Evolutionary conservation across 1,139 yeast species (phyloP).

Genomic region (Taiozyma onychis): DNA sequence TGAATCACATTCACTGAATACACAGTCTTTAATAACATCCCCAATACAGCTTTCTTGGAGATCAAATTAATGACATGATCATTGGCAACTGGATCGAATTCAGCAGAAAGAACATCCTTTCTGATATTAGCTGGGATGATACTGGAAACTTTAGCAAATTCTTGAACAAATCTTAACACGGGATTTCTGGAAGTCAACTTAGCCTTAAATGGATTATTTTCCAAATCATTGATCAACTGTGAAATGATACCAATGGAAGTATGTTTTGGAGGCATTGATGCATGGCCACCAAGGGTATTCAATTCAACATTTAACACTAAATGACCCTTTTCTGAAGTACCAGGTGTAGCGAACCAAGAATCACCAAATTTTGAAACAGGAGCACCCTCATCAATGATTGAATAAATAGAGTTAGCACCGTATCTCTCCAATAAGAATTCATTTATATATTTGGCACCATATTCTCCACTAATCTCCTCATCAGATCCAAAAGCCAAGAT

Average conservation of each 20-base stretch:
- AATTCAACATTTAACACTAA: conserved; percentile 43
- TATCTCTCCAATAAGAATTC: conserved; percentile 40
- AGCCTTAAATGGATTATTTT: conserved; percentile 43
- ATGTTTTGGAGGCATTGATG: conserved; percentile 67
- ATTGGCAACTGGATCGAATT: conserved; percentile 35
- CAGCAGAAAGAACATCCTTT: conserved; percentile 35
- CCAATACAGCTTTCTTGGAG: conserved; percentile 8
- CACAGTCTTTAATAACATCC: conserved; percentile 39
- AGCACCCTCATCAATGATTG: conserved; percentile 58
- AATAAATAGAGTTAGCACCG: conserved; percentile 51
- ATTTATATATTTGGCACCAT: conserved; percentile 49
- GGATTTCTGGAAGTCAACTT: conserved; percentile 42
- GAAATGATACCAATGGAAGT: conserved; percentile 70
- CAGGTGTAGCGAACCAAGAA: conserved; percentile 48
- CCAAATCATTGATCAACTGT: conserved; percentile 44
- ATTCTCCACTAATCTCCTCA: conserved; percentile 55
- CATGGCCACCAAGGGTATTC: conserved; percentile 65
- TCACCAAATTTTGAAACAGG: conserved; percentile 35
- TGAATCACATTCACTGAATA: conserved; percentile 47
- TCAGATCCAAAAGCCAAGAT: conserved; percentile 65
- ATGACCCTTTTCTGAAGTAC: conserved; percentile 65
- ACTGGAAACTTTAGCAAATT: conserved; percentile 38
- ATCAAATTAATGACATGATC: conserved; percentile 30
- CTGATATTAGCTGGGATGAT: conserved; percentile 11
- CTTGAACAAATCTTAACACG: conserved; percentile 38